Conservation (phyloP, 1,139 yeast species). For the Blastobotrys buckinghamii region DNA sequence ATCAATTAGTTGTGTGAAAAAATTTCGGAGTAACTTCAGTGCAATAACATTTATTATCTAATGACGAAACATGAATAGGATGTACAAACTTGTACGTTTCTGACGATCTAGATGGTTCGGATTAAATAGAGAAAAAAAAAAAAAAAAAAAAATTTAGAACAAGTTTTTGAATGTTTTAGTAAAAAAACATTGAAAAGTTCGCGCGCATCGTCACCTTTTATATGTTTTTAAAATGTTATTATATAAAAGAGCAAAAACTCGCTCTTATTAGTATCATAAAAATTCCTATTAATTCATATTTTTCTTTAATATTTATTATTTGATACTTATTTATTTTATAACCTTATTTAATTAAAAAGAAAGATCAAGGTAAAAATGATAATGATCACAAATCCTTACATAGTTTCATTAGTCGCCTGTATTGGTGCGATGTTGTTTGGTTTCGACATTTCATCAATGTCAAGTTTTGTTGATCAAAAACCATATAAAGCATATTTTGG, state of each 20-base stretch:
- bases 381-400: conserved; percentile 32
- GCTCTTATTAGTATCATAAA: neutral
- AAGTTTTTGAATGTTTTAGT: too few species aligned
- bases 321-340: neutral
- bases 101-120: neutral
- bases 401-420: conserved; percentile 51
- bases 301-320: too few species aligned
- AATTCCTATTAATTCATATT: neutral
- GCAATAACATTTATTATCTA: too few species aligned
- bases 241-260: neutral
- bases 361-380: neutral
- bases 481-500: conserved; percentile 42
- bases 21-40: too few species aligned
- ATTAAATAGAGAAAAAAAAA: neutral
- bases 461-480: conserved; percentile 76
- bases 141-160: neutral
- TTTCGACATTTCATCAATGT: conserved; percentile 86
- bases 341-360: too few species aligned
- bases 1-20: too few species aligned
- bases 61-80: neutral
- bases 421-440: conserved; percentile 94
- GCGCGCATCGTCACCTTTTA: too few species aligned
- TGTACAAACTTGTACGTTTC: neutral
- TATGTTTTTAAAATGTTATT: too few species aligned
- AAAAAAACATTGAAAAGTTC: too few species aligned